Base-by-base conservation (phyloP, 805 yeast species). In the Zygoascus biomembranicola region DNA sequence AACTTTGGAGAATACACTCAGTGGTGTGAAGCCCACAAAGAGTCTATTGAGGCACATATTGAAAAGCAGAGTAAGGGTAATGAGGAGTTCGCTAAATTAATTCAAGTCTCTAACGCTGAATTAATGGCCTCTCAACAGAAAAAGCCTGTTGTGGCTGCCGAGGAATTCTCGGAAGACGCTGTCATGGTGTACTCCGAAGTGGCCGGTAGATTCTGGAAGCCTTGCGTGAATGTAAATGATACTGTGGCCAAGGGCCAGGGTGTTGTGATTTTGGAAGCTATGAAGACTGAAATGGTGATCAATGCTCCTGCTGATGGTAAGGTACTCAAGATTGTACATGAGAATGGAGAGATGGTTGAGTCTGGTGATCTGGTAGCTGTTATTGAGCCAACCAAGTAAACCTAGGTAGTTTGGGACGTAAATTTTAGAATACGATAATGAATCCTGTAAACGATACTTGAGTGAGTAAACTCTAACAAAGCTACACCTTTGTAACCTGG, bases 201-300 rank as follows among this genome's bases (percentile, higher is more conserved):
- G 67, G 86, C 96, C n/a, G 99, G 98, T 53, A 78, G 98, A 61
- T 90, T 73, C 67, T 92, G 99, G 99, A 92, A 94, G 70, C 81
- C 95, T 1, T 72, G 90, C 59, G 95, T 85, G 31, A 71, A 76
- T 54, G 90, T 78, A 47, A 97, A 97, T 23, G 94, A 87, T 62
- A 70, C 59, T 5, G 95, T 92, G 28, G 71, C 74, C 51, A 77
- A 72, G 47, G 95, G 90, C 35, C 92, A 88, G 62, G 89, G 89
- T 4, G 75, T 92, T 57, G 79, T 92, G 59, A 89, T 94, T 42
- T 87, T 92, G 52, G 99, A 92, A 70, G 98, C 99, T 52, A 92
- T 92, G 99, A 92, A 92, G 76, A 94, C 98, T 0, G 99, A 92
- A 71, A 92, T 92, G 97, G 79, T 81, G 50, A 95, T 92, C 37